Evolutionary conservation across 2,329 filamentous ascomycete species (phyloP).

Genomic region (Sclerotinia spermophila): DNA sequence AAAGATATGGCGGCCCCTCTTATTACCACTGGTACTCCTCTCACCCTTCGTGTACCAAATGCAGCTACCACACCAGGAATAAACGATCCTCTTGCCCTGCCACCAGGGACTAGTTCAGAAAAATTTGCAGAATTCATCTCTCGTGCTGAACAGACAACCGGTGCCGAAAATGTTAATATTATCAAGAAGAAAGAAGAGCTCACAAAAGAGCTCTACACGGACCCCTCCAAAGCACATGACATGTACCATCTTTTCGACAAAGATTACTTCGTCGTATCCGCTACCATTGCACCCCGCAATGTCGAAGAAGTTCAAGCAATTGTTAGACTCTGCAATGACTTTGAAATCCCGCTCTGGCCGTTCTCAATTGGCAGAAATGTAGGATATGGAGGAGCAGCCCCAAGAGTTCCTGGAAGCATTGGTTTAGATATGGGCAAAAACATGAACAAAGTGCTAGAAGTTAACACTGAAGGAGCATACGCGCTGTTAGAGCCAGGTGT

Average conservation of each 20-base stretch:
- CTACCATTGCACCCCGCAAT: slow-evolving; percentile 25
- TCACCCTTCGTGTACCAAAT: background rate
- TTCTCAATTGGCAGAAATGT: slow-evolving; percentile 49
- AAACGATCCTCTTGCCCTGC: slow-evolving; percentile 21
- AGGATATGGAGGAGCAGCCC: slow-evolving; percentile 47
- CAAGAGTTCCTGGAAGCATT: slow-evolving; percentile 49
- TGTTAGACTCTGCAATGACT: slow-evolving; percentile 43
- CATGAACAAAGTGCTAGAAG: slow-evolving; percentile 51
- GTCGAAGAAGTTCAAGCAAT: slow-evolving; percentile 47
- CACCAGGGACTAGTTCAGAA: slow-evolving; percentile 17
- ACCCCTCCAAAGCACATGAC: slow-evolving; percentile 35
- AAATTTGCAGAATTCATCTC: slow-evolving; percentile 19
- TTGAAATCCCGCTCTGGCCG: slow-evolving; percentile 44
- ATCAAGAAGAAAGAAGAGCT: slow-evolving; percentile 18
- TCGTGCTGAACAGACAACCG: slow-evolving; percentile 6
- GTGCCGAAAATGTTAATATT: slow-evolving; percentile 17
- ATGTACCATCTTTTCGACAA: slow-evolving; percentile 42
- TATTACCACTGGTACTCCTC: background rate
- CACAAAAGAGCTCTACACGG: slow-evolving; percentile 19
- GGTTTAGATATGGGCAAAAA: slow-evolving; percentile 50
- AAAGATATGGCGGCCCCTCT: background rate
- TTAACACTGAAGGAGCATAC: slow-evolving; percentile 48
- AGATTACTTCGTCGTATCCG: slow-evolving; percentile 39
- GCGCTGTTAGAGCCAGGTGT: slow-evolving; percentile 55
- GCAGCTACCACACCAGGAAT: background rate